Evolutionary conservation across 2,329 filamentous ascomycete species (phyloP), one percentile per base, ranked within the genome.

Genomic region (Tolypocladium paradoxum): DNA sequence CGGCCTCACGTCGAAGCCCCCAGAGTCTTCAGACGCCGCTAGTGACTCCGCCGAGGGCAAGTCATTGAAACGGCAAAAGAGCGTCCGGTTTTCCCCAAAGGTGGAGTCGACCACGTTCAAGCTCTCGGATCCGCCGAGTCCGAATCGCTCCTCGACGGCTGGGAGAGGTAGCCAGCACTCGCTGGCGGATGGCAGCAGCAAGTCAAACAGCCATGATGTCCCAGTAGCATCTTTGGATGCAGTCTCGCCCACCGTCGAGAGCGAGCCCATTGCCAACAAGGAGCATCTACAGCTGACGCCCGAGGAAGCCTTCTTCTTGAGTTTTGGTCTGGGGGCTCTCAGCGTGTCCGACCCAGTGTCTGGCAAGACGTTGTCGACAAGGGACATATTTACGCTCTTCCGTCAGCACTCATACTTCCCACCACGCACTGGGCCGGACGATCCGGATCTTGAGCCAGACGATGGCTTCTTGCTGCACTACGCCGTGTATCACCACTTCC

Each of bases 271-370:
- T 3, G 61, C 68, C 50, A 75, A 81, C 58, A 77, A 72, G 70
- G 93, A 99, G 63, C 90, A 96, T 64, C 82, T 96, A n/a, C 93
- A 97, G 65, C 76, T 99, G 9, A 90, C 86, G 3, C 79, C 86
- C 0, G 90, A 96, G 67, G 93, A 99, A 69, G 85, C 90, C 0
- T 95, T 97, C 70, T 99, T 96, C 67, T 78, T 99, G 11, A 77
- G 76, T 5, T 97, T 95, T 65, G 86, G 79, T 0, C 75, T 99
- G 1, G 92, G 92, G 0, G 80, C 80, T 4, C 76, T 99, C 9
- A 71, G 76, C 3, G 76, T 97, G 14, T 71, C 71, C 2, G 76
- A 84, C 54, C 70, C 75, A 1, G 58, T 62, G 1, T 77, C 73
- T 0, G 68, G 72, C 8, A 58, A 64, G 22, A 63, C 70, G 2